Evolutionary conservation across 441 rosid species (phyloP), one percentile per base, ranked within the genome.

Genomic region (Adansonia gregorii): DNA sequence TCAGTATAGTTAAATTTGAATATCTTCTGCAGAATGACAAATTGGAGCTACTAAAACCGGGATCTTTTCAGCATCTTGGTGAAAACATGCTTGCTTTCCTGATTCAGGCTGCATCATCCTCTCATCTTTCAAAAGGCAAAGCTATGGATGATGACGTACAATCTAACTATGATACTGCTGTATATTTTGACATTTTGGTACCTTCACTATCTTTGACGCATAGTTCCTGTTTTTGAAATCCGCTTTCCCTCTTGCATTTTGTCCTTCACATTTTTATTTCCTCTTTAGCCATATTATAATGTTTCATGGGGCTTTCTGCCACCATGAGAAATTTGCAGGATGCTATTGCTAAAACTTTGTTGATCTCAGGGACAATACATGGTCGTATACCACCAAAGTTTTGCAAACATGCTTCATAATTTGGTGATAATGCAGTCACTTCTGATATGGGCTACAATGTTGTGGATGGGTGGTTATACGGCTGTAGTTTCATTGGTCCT

Each of bases 31-130:
- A 96, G 99, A 96, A 96, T 81, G 99, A 96, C 90, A 96, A 88
- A 82, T 58, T 94, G 77, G 95, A 96, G 81, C 91, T 96, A 45
- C 76, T 96, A 80, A 91, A 92, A 82, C 76, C 94, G 41, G 99
- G 99, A 77, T 93, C 99, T 19, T 96, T 95, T 74, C 99, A 96
- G 85, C 98, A 96, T 88, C 92, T 90, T 72, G 98, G 99, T 74
- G 99, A 96, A 82, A 94, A 96, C 81, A 86, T 94, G 93, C 99
- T 96, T 80, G 90, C 97, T 77, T 94, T 94, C 87, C 92, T 96
- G 65, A 85, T 91, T 78, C 94, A 86, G 52, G 80, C 81, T 86
- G 97, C 84, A 78, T 72, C 98, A 79, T 87, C 91, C 67, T 61
- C 92, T 81, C 83, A 86, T 76, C 86, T 93, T 72, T 85, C 93